phyloP scores from a whole-genome alignment of 2,329 filamentous ascomycete species.

The Aspergillus aculeatinus region DNA sequence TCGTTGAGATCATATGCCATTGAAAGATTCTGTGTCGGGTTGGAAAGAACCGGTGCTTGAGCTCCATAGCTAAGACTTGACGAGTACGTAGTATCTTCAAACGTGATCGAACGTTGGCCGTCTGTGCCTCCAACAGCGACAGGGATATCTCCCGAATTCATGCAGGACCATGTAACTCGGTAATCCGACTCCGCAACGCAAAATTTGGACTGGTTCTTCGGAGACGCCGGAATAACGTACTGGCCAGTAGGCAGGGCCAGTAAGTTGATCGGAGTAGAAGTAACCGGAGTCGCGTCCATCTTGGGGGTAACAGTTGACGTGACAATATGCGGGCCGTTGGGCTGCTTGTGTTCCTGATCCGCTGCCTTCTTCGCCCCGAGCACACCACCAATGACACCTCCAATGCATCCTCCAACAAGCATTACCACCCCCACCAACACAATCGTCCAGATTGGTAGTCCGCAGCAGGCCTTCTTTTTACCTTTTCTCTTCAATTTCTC shows the following conservation, averaged over 20 bases:
- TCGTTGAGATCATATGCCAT: constrained; percentile 60
- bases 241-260: constrained; percentile 52
- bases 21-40: constrained; percentile 48
- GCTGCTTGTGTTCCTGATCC: constrained; percentile 26
- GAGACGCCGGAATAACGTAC: constrained; percentile 49
- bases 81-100: constrained; percentile 39
- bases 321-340: constrained; percentile 33
- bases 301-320: constrained; percentile 51
- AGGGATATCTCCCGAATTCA: constrained; percentile 34
- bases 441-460: constrained; percentile 54
- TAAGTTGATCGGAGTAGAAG: constrained; percentile 46
- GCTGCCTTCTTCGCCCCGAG: constrained; percentile 46
- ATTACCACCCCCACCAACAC: constrained; percentile 48
- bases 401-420: constrained; percentile 51
- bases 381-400: constrained; percentile 55
- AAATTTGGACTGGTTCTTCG: constrained; percentile 49
- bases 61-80: constrained; percentile 58
- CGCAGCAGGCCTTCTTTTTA: constrained; percentile 47
- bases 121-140: constrained; percentile 31
- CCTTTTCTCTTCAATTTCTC: constrained; percentile 48
- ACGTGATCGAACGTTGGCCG: constrained; percentile 34
- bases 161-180: constrained; percentile 53
- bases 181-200: constrained; percentile 50
- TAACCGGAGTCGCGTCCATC: constrained; percentile 53
- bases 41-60: constrained; percentile 55